Evolutionary conservation across 2,329 filamentous ascomycete genomes (phyloP).

Genomic region (Thielaviopsis punctulata): DNA sequence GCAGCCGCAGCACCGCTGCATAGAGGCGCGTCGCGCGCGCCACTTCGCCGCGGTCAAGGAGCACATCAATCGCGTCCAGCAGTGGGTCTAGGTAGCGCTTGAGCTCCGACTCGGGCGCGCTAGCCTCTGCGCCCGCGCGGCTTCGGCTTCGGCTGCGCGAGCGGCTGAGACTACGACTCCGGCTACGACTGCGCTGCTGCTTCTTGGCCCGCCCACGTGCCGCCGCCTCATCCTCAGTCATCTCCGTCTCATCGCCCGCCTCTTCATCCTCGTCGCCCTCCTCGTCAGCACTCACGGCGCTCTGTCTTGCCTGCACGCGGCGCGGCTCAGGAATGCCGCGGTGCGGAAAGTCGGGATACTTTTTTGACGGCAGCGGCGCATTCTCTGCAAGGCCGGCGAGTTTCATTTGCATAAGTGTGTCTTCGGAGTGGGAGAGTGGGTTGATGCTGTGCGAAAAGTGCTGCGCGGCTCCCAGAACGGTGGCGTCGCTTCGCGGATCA

Average conservation of each 20-base stretch:
- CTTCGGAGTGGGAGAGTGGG: constrained; percentile 31
- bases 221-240: background rate
- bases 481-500: background rate
- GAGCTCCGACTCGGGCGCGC: constrained; percentile 5
- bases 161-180: background rate
- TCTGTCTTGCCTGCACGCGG: background rate
- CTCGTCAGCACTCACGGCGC: no score
- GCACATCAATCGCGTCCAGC: constrained; percentile 7
- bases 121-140: background rate
- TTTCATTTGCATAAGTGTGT: constrained; percentile 29
- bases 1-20: constrained; percentile 6
- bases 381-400: constrained; percentile 30
- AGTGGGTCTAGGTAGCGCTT: constrained; percentile 6
- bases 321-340: constrained; percentile 12
- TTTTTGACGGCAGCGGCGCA: constrained; percentile 24
- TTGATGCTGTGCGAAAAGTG: constrained; percentile 22
- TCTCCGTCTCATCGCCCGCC: background rate
- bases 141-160: background rate
- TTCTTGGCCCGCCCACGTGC: background rate
- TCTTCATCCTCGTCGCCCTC: no score
- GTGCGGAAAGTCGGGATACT: constrained; percentile 29
- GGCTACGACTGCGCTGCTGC: background rate
- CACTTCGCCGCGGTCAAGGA: constrained; percentile 5
- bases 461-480: constrained; percentile 1
- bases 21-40: constrained; percentile 7